These are phyloP conservation scores for Diaporthe helianthi DNA, from an alignment of 2,329 filamentous ascomycete genomes.

Conservation along the genomic window DNA sequence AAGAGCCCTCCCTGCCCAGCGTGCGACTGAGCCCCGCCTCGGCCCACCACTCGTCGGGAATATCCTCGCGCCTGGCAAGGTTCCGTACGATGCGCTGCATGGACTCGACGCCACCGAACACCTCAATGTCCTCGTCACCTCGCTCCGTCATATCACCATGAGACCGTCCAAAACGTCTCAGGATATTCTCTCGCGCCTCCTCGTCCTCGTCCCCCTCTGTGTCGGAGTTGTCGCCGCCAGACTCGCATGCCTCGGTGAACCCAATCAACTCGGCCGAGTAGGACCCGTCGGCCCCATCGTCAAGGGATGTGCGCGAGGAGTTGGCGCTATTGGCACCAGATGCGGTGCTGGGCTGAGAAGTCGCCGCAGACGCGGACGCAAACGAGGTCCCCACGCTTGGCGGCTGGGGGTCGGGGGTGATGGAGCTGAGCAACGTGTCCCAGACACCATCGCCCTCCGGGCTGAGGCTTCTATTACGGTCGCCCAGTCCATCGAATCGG, in stretches of 20 bases:
- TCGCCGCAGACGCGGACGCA: constrained; percentile 62
- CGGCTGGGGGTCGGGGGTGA: constrained; percentile 81
- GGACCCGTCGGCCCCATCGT: constrained; percentile 42
- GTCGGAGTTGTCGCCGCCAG: constrained; percentile 62
- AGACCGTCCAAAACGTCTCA: constrained; percentile 40
- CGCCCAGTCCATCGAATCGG: constrained; percentile 72
- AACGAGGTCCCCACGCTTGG: constrained; percentile 87
- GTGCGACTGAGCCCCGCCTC: constrained; percentile 71
- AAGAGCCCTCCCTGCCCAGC: constrained; percentile 50
- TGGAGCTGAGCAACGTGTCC: constrained; percentile 81
- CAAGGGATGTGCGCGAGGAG: constrained; percentile 57
- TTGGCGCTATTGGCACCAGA: constrained; percentile 39
- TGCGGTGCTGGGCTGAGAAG: constrained; percentile 48
- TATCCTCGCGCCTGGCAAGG: constrained; percentile 74
- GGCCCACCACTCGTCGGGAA: constrained; percentile 85
- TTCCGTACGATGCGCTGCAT: constrained; percentile 72
- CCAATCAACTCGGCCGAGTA: constrained; percentile 29
- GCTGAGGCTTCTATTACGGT: constrained; percentile 83
- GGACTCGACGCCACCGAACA: constrained; percentile 60
- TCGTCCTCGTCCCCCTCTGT: constrained; percentile 58
- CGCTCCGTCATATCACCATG: constrained; percentile 54
- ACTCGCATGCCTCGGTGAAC: constrained; percentile 56
- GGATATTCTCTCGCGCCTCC: constrained; percentile 38
- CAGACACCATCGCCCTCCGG: constrained; percentile 72
- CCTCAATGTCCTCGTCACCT: constrained; percentile 38